Evolutionary conservation across 2,329 filamentous ascomycete species (phyloP).

Genomic region (Aspergillus chevalieri): DNA sequence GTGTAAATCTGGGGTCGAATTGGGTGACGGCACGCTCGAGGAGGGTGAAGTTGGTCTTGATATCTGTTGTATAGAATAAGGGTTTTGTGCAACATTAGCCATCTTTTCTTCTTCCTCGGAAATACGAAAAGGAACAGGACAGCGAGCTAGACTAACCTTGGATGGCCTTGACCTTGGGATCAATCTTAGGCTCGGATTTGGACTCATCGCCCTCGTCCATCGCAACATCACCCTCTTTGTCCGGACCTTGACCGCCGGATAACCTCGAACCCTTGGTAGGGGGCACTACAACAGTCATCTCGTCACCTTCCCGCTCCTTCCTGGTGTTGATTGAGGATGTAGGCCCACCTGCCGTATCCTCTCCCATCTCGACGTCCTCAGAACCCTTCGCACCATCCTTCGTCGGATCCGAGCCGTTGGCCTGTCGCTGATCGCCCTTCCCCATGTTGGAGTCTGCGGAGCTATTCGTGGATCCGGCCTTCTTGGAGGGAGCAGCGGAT

Average conservation of each 20-base stretch:
- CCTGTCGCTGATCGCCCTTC: constrained; percentile 64
- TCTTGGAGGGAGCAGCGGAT: constrained; percentile 27
- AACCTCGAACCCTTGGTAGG: constrained; percentile 61
- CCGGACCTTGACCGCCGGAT: constrained; percentile 51
- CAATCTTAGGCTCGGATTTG: constrained; percentile 41
- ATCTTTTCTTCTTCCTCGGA: not conserved
- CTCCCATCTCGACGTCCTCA: constrained; percentile 67
- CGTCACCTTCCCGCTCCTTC: constrained; percentile 66
- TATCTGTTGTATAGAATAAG: constrained; percentile 54
- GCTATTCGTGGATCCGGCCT: constrained; percentile 30
- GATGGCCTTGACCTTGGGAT: constrained; percentile 46
- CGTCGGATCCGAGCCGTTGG: constrained; percentile 62
- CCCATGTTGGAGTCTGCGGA: constrained; percentile 50
- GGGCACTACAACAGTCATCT: constrained; percentile 73
- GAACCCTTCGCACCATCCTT: constrained; percentile 62
- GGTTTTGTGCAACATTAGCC: constrained; percentile 4
- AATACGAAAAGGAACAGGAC: not conserved
- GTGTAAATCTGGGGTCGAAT: constrained; percentile 92
- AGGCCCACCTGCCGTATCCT: constrained; percentile 51
- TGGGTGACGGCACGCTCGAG: constrained; percentile 86
- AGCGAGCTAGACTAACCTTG: constrained; percentile 33
- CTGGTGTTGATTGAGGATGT: constrained; percentile 50
- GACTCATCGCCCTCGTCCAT: constrained; percentile 55
- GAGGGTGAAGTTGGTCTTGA: constrained; percentile 87
- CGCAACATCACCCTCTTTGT: constrained; percentile 62